These are phyloP conservation scores for Oehlia diaphana DNA, from an alignment of 192 early-diverging fungal species.

Conservation along the genomic window DNA sequence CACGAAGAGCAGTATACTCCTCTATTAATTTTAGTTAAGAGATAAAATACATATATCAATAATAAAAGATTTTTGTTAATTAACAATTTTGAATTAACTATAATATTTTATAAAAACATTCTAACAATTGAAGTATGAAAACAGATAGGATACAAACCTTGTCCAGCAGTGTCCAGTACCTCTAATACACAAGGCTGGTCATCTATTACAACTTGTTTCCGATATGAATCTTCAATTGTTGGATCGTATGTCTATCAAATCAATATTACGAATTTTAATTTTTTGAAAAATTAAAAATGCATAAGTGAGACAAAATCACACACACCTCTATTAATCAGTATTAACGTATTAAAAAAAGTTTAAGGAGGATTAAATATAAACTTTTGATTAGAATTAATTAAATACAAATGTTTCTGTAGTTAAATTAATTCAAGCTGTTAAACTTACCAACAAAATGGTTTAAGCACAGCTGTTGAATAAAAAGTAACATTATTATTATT, in stretches of 20 bases:
- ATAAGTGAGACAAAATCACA: not conserved
- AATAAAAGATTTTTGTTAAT: not conserved
- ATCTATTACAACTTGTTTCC: conserved; percentile 97
- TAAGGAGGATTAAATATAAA: not conserved
- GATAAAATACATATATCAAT: not conserved
- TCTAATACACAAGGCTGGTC: conserved; percentile 95
- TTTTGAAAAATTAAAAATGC: not conserved
- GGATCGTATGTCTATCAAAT: conserved; percentile 89
- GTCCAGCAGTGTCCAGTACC: conserved; percentile 95
- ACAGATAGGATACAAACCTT: conserved; percentile 39
- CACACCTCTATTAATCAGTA: conserved; percentile 14
- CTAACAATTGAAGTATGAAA: not conserved
- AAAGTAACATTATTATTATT: not conserved
- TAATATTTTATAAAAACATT: not conserved
- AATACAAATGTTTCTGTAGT: not conserved
- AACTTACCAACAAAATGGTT: conserved; percentile 51
- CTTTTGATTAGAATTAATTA: not conserved
- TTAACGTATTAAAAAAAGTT: not conserved
- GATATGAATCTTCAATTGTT: conserved; percentile 97
- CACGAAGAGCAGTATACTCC: conserved; percentile 76
- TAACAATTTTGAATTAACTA: too few relatives aligned
- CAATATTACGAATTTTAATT: conserved; percentile 41
- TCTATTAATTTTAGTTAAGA: conserved; percentile 41
- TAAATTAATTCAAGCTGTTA: not conserved
- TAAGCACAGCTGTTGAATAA: conserved; percentile 35